Conservation (phyloP, 1,284 basidiomycete genomes). For the Cutaneotrichosporon sp. region DNA sequence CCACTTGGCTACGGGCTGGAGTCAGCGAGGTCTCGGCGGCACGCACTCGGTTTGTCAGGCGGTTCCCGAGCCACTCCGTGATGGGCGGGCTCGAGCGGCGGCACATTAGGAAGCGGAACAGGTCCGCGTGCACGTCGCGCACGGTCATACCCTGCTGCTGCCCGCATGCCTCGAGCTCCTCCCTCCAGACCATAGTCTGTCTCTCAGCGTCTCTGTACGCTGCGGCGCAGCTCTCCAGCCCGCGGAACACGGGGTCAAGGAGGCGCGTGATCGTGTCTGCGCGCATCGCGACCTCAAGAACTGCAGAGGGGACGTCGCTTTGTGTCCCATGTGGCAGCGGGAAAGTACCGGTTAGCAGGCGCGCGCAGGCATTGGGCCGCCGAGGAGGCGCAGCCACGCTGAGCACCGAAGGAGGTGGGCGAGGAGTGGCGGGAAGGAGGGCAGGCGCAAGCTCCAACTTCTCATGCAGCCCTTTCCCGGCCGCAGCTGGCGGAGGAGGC, state of each 20-base stretch:
- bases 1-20: constrained; percentile 48
- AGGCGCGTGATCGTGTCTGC: constrained; percentile 32
- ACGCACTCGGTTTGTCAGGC: constrained; percentile 44
- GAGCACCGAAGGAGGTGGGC: constrained; percentile 31
- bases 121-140: constrained; percentile 43
- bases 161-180: constrained; percentile 47
- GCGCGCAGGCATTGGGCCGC: not conserved
- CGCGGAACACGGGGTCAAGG: constrained; percentile 38
- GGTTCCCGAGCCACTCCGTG: constrained; percentile 48
- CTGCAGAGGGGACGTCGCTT: not conserved
- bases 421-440: constrained; percentile 31
- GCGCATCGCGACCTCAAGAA: constrained; percentile 29
- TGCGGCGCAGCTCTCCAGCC: constrained; percentile 33
- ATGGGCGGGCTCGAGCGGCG: constrained; percentile 41
- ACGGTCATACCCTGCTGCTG: constrained; percentile 42
- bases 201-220: constrained; percentile 43
- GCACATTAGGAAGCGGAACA: constrained; percentile 47
- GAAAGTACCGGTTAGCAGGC: constrained; percentile 41
- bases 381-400: constrained; percentile 16
- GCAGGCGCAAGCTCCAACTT: constrained; percentile 35
- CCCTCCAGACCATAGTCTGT: constrained; percentile 48
- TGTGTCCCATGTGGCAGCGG: constrained; percentile 7
- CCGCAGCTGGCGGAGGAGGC: constrained; percentile 5
- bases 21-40: not conserved
- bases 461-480: constrained; percentile 26